These are phyloP conservation scores for Hebeloma cylindrosporum DNA, from an alignment of 768 basidiomycete species.

Conservation along the genomic window DNA sequence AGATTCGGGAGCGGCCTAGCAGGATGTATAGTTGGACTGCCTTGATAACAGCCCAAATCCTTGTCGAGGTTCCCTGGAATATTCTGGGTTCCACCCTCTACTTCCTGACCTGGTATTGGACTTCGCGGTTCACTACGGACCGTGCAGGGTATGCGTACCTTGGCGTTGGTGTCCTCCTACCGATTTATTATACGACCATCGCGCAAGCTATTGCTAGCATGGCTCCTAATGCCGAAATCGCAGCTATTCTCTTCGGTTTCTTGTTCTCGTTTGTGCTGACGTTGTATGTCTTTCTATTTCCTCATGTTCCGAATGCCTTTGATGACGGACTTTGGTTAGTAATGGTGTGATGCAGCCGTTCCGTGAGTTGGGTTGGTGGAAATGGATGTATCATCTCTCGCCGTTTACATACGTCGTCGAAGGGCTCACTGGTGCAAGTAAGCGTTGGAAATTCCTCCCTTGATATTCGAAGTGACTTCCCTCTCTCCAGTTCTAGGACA, in stretches of 20 bases:
- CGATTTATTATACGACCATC: conserved; percentile 60
- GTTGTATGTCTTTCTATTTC: conserved; percentile 41
- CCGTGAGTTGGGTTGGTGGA: conserved; percentile 60
- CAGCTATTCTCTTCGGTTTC: conserved; percentile 55
- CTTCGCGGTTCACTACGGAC: conserved; percentile 52
- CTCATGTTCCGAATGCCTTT: background rate
- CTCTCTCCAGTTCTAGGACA: conserved; percentile 34
- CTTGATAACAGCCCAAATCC: conserved; percentile 50
- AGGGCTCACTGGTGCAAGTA: conserved; percentile 46
- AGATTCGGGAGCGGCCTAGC: conserved; percentile 64
- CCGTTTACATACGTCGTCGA: conserved; percentile 51
- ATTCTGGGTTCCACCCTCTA: conserved; percentile 54
- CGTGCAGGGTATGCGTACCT: conserved; percentile 60
- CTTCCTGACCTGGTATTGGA: conserved; percentile 72
- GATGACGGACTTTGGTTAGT: conserved; percentile 26
- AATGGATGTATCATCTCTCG: conserved; percentile 61
- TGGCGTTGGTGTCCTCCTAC: conserved; percentile 50
- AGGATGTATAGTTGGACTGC: conserved; percentile 67
- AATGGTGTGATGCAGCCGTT: conserved; percentile 70
- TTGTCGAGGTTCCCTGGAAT: conserved; percentile 62
- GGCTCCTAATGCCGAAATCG: conserved; percentile 58
- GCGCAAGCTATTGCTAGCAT: conserved; percentile 60
- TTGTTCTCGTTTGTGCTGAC: conserved; percentile 62
- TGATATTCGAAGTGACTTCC: background rate
- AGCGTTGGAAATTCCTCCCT: background rate